Percentiles rank a stretch among this genome's conserved stretches.
Evolutionary conservation across 495 filamentous ascomycete genomes (phyloP).

Genomic region (Corynascus novoguineensis): DNA sequence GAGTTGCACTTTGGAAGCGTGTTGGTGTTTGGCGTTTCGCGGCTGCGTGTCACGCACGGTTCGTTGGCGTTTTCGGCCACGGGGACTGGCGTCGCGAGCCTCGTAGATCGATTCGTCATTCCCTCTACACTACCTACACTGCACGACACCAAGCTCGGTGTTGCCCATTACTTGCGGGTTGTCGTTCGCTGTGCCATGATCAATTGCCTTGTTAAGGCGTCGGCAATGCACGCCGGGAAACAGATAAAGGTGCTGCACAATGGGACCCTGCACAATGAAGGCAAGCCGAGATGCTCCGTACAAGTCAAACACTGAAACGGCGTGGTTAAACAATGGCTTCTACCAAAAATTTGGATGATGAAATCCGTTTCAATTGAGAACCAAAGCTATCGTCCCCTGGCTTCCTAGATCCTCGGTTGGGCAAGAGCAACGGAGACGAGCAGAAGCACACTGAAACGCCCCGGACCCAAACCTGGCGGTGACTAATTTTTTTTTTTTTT

Average conservation of each 20-base stretch:
- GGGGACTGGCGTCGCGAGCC: not conserved
- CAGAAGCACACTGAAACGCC: too few species aligned
- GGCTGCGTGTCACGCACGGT: slow-evolving; percentile 11
- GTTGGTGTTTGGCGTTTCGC: not conserved
- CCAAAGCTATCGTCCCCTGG: too few species aligned
- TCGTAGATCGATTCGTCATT: not conserved
- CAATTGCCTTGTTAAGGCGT: slow-evolving; percentile 15
- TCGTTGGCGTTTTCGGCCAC: not conserved
- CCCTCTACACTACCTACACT: too few species aligned
- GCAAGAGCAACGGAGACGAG: not conserved
- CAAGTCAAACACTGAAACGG: not conserved
- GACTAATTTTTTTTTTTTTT: too few species aligned
- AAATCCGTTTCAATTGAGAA: too few species aligned
- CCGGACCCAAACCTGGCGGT: too few species aligned
- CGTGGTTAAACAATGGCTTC: too few species aligned
- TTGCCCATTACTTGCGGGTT: not conserved
- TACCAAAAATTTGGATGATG: too few species aligned
- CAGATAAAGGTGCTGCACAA: not conserved
- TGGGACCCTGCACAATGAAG: not conserved
- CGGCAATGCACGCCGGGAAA: not conserved
- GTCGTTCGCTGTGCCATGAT: not conserved
- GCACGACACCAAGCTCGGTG: too few species aligned
- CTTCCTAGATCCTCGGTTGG: too few species aligned
- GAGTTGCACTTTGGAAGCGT: slow-evolving; percentile 21
- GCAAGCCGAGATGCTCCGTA: not conserved